Percentiles rank a stretch among this genome's conserved stretches.
These are phyloP conservation scores for Echium plantagineum DNA, from an alignment of 257 asterid species.

Conservation along the genomic window DNA sequence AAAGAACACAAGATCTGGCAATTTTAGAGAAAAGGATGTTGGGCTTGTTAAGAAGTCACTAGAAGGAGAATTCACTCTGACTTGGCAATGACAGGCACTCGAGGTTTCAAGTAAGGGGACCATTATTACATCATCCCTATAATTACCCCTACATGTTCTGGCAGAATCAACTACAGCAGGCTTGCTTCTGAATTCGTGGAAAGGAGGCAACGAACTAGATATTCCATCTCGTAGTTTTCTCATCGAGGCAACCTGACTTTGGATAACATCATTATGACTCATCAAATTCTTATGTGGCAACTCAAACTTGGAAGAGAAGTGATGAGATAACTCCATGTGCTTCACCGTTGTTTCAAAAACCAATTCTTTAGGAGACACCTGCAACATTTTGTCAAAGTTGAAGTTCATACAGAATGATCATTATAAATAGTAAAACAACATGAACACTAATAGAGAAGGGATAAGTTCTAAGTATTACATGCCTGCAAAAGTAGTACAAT, in stretches of 20 bases:
- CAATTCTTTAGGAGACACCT: conserved; percentile 65
- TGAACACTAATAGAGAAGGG: conserved; percentile 8
- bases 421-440: conserved; percentile 2
- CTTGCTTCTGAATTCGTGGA: conserved; percentile 28
- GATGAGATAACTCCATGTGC: conserved; percentile 63
- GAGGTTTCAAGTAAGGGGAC: conserved; percentile 64
- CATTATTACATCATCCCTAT: conserved; percentile 30
- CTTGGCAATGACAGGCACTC: conserved; percentile 46
- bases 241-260: conserved; percentile 28
- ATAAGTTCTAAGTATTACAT: conserved; percentile 15
- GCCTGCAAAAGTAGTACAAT: conserved; percentile 52
- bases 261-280: conserved; percentile 15
- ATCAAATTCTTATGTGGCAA: conserved; percentile 19
- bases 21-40: conserved; percentile 51
- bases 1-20: conserved; percentile 75
- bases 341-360: conserved; percentile 53
- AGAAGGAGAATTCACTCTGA: conserved; percentile 33
- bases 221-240: conserved; percentile 58
- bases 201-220: conserved; percentile 47
- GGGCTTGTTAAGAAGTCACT: conserved; percentile 42
- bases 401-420: conserved; percentile 18
- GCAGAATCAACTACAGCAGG: conserved; percentile 22
- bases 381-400: conserved; percentile 29
- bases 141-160: conserved; percentile 23
- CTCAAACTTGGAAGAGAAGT: conserved; percentile 32